These are phyloP conservation scores for Pachysandra terminalis DNA, from an alignment of 164 flowering plant genomes.

Conservation along the genomic window DNA sequence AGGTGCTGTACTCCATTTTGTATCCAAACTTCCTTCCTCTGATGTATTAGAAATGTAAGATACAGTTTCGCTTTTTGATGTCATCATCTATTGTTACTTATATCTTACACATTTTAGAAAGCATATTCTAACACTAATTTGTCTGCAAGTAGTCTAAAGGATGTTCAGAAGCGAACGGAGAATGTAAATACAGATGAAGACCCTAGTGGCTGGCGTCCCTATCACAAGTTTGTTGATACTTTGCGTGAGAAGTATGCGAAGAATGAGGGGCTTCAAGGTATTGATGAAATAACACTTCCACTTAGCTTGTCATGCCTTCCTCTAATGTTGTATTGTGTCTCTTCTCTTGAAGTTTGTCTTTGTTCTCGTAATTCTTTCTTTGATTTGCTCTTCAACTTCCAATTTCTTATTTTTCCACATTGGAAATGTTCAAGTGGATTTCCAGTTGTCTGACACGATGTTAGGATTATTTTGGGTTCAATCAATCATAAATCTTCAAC, in stretches of 20 bases:
- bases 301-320: not conserved
- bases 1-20: slow-evolving; percentile 69
- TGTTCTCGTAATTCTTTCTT: no score
- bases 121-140: slow-evolving; percentile 11
- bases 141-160: slow-evolving; percentile 50
- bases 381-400: no score
- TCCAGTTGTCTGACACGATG: no score
- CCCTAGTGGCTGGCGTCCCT: slow-evolving; percentile 99
- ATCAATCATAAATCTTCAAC: no score
- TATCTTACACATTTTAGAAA: slow-evolving; percentile 3
- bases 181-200: slow-evolving; percentile 82
- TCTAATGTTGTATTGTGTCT: not conserved
- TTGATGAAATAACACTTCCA: not conserved
- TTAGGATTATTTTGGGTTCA: no score
- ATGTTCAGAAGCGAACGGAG: slow-evolving; percentile 66
- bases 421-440: no score
- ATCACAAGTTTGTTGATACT: slow-evolving; percentile 56
- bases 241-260: slow-evolving; percentile 76
- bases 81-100: not conserved
- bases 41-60: slow-evolving; percentile 82
- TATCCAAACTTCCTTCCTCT: slow-evolving; percentile 68
- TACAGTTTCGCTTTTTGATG: slow-evolving; percentile 3
- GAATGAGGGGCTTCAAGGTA: slow-evolving; percentile 79
- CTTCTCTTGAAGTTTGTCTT: not conserved
- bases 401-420: no score